These are phyloP conservation scores for Leccinum variicolor DNA, from an alignment of 768 basidiomycete species.

Conservation along the genomic window DNA sequence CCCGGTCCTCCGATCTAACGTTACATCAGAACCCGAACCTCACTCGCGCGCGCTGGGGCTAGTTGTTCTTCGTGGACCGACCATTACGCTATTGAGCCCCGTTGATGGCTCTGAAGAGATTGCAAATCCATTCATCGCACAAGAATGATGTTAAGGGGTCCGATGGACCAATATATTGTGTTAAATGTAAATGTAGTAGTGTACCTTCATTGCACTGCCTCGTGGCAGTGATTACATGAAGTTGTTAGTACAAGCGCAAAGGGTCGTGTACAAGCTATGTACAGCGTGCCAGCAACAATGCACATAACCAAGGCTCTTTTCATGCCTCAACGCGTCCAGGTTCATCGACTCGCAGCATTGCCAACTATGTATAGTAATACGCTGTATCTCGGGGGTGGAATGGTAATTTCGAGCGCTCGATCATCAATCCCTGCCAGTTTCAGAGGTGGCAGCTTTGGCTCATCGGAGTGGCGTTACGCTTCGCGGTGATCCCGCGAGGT, in stretches of 20 bases:
- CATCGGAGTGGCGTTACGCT: constrained; percentile 28
- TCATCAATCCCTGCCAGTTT: constrained; percentile 1
- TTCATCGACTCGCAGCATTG: not conserved
- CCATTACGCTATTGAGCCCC: constrained; percentile 90
- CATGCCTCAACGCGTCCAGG: no score
- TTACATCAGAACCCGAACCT: constrained; percentile 54
- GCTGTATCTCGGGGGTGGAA: not conserved
- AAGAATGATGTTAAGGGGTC: constrained; percentile 42
- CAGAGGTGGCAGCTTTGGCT: constrained; percentile 1
- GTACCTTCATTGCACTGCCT: constrained; percentile 1
- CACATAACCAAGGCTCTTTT: constrained; percentile 1
- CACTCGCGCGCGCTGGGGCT: constrained; percentile 71
- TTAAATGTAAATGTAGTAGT: not conserved
- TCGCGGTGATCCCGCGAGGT: constrained; percentile 14
- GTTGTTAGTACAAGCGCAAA: constrained; percentile 1
- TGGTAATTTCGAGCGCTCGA: not conserved
- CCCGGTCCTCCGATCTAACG: constrained; percentile 11
- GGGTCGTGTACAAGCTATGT: constrained; percentile 1
- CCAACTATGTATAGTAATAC: not conserved
- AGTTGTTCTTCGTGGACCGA: constrained; percentile 89
- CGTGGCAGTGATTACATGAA: constrained; percentile 20
- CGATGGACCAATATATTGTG: not conserved
- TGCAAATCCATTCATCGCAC: constrained; percentile 79
- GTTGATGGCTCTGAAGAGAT: constrained; percentile 96
- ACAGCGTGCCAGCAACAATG: constrained; percentile 7